A percentile compares a stretch with the other conserved stretches of the same genome.
Evolutionary conservation across 148 eudicot genomes (phyloP).

Genomic region (Cornus controversa): DNA sequence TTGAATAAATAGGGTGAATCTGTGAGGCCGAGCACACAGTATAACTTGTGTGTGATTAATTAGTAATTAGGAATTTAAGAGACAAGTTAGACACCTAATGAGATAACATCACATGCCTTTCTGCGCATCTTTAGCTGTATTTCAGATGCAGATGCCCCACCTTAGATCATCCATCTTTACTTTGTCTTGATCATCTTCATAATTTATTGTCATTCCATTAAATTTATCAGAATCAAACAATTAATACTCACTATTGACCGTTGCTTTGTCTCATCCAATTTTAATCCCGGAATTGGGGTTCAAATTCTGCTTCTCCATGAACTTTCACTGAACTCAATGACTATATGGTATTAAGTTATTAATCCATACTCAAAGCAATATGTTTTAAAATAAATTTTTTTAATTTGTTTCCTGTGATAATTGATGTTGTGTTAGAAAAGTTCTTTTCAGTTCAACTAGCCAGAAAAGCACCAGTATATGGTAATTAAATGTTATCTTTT

Average conservation of each 20-base stretch:
- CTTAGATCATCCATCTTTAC: background rate
- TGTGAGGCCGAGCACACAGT: too few species aligned
- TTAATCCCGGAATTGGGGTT: background rate
- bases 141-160: background rate
- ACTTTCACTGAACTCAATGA: background rate
- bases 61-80: constrained; percentile 4
- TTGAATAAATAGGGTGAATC: too few species aligned
- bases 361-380: background rate
- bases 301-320: background rate
- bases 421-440: constrained; percentile 1
- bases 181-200: background rate
- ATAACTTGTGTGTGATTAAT: background rate
- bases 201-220: too few species aligned
- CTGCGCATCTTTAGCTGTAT: constrained; percentile 9
- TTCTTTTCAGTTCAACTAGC: background rate
- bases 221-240: too few species aligned
- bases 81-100: background rate
- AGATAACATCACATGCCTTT: constrained; percentile 17
- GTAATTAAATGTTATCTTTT: too few species aligned
- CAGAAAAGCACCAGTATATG: background rate
- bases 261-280: constrained; percentile 21
- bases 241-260: constrained; percentile 31
- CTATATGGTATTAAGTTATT: background rate
- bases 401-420: constrained; percentile 11
- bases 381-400: background rate